Conservation (phyloP, 352 stramenopile genomes). For the Elongisporangium prolatum region DNA sequence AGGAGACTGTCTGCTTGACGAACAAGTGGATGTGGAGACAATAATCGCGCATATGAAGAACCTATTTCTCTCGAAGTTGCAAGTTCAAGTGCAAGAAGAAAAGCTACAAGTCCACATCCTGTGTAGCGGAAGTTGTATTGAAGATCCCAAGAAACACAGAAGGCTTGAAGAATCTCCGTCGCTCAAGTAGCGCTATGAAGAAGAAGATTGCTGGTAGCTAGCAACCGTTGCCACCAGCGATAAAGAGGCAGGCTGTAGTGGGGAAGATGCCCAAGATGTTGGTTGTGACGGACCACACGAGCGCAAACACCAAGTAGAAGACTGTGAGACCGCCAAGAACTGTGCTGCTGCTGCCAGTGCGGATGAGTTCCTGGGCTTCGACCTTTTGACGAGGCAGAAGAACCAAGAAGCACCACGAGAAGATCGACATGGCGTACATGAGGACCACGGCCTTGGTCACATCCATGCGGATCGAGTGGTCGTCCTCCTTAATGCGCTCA, state of each 20-base stretch:
- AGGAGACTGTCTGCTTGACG: too few species aligned
- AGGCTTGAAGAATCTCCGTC: too few species aligned
- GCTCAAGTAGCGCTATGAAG: too few species aligned
- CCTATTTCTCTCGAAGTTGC: too few species aligned
- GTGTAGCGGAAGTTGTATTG: too few species aligned
- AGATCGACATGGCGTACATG: slow-evolving; percentile 14
- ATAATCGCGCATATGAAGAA: too few species aligned
- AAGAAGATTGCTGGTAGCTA: background rate
- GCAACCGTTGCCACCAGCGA: slow-evolving; percentile 14
- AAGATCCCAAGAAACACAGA: too few species aligned
- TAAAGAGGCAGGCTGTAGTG: slow-evolving; percentile 17
- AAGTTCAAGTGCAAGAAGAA: too few species aligned
- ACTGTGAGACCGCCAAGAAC: slow-evolving; percentile 14
- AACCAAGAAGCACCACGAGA: slow-evolving; percentile 15
- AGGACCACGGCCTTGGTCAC: slow-evolving; percentile 37
- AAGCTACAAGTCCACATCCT: too few species aligned
- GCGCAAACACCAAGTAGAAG: slow-evolving; percentile 8
- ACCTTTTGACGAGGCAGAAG: slow-evolving; percentile 25
- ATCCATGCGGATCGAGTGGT: slow-evolving; percentile 22
- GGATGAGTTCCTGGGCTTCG: slow-evolving; percentile 12
- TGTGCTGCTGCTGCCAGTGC: slow-evolving; percentile 14
- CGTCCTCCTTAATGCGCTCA: slow-evolving; percentile 18
- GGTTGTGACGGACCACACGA: slow-evolving; percentile 4
- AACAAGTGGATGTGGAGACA: background rate
- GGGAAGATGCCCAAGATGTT: slow-evolving; percentile 15